Evolutionary conservation across 2,329 filamentous ascomycete genomes (phyloP).

Genomic region (Diplodia seriata): DNA sequence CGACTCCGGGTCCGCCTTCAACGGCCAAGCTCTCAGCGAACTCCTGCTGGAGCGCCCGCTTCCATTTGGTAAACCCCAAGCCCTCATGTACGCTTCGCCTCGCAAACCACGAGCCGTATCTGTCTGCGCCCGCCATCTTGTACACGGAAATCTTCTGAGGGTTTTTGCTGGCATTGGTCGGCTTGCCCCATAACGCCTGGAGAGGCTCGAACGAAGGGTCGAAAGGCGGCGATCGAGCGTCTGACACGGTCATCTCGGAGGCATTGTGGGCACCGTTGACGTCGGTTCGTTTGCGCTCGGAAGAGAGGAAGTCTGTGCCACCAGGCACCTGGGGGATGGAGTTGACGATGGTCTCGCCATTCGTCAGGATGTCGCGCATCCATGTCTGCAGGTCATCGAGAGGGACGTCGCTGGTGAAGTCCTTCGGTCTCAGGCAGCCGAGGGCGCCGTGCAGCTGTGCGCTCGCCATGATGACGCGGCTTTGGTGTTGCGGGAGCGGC

Average conservation of each 20-base stretch:
- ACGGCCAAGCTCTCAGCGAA: constrained; percentile 79
- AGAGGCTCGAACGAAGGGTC: constrained; percentile 64
- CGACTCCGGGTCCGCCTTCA: constrained; percentile 72
- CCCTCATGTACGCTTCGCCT: constrained; percentile 82
- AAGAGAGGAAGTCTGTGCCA: constrained; percentile 52
- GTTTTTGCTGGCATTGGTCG: constrained; percentile 77
- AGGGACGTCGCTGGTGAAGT: constrained; percentile 53
- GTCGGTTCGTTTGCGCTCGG: constrained; percentile 64
- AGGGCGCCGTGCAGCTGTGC: constrained; percentile 54
- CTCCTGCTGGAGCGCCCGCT: constrained; percentile 76
- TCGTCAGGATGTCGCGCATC: constrained; percentile 51
- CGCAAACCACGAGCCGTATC: constrained; percentile 89
- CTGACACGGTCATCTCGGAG: constrained; percentile 61
- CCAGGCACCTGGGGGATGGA: constrained; percentile 70
- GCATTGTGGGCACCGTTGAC: constrained; percentile 59
- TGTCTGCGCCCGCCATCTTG: constrained; percentile 79
- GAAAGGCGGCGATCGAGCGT: constrained; percentile 57
- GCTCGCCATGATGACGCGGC: constrained; percentile 21
- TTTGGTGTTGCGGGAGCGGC: background rate
- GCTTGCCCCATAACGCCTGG: constrained; percentile 85
- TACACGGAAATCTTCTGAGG: constrained; percentile 78
- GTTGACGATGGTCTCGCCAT: constrained; percentile 75
- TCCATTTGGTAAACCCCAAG: constrained; percentile 78
- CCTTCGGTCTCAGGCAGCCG: constrained; percentile 51
- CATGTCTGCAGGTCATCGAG: constrained; percentile 50